Conservation (phyloP, 1,284 basidiomycete genomes). For the Trichosporon sp. region DNA sequence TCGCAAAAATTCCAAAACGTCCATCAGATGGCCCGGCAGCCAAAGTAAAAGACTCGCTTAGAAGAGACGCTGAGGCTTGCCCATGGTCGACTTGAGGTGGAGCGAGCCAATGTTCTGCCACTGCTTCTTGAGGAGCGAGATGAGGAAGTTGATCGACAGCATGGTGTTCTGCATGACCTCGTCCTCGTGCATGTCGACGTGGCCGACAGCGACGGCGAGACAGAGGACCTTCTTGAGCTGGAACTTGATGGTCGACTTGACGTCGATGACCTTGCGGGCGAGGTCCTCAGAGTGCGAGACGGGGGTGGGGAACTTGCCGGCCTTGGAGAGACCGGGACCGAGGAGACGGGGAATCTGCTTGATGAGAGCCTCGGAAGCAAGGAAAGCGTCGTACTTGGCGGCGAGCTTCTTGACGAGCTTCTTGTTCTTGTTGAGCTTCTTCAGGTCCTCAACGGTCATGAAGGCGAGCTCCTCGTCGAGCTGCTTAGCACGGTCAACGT, state of each 20-base stretch:
- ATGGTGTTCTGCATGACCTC: constrained; percentile 96
- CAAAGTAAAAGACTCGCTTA: constrained; percentile 51
- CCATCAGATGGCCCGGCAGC: constrained; percentile 5
- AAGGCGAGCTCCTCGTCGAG: constrained; percentile 53
- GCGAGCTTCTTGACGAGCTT: constrained; percentile 99
- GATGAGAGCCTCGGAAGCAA: constrained; percentile 95
- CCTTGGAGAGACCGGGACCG: constrained; percentile 99
- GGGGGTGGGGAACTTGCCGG: constrained; percentile 99
- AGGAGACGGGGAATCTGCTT: constrained; percentile 99
- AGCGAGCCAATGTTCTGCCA: constrained; percentile 99
- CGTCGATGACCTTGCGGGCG: constrained; percentile 85
- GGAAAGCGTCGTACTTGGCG: constrained; percentile 99
- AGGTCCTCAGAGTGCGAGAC: constrained; percentile 92
- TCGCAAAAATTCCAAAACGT: not conserved
- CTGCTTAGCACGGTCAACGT: constrained; percentile 73
- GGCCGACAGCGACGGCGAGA: constrained; percentile 96
- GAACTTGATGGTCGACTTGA: constrained; percentile 99
- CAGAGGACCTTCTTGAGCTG: constrained; percentile 99
- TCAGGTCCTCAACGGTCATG: constrained; percentile 99
- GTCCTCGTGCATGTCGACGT: constrained; percentile 96
- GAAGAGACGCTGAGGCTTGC: constrained; percentile 93
- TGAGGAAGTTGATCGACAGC: constrained; percentile 99
- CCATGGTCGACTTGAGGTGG: constrained; percentile 99
- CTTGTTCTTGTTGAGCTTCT: constrained; percentile 88
- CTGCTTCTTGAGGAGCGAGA: constrained; percentile 98